Base-by-base conservation (phyloP, 2,329 filamentous ascomycete species). In the Fusarium denticulatum region DNA sequence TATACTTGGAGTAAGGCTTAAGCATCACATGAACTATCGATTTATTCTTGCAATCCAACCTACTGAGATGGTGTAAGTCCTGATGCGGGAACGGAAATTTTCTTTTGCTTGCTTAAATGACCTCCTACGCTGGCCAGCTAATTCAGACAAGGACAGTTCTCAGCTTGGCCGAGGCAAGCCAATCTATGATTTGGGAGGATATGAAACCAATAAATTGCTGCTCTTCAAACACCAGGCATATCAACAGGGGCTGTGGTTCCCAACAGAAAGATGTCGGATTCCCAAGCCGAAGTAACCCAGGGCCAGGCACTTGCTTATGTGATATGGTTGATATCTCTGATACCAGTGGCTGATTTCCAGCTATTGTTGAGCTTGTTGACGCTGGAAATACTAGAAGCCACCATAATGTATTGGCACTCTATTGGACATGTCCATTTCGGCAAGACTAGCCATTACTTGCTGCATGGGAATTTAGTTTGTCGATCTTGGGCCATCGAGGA, bases 101-200 rank as follows among this genome's bases (percentile, higher is more conserved):
- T 34, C 50, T 39, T 39, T 39, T 42, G 26, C 20, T 34, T 49
- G 47, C 36, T 60, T 37, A 18, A 34, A 50, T 37, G 24, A 40
- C 28, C 15, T 53, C 39, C 15, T 30, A 26, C 12, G n/a, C 22
- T 34, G 36, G 36, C 22, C 20, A 47, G 15, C 20, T 16, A 58
- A 28, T 32, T 18, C 30, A n/a, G 37, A 56, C 24, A n/a, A 36
- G 18, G 13, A 50, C 49, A 24, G 42, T 14, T 47, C n/a, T 53
- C 37, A 32, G 34, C 36, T 64, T 57, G 47, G 36, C 73, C 64
- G 73, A 74, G 64, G 47, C 67, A 74, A 72, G 26, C 50, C 58
- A 43, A 49, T 30, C 28, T 50, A 32, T 30, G 22, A 47, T 16
- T 22, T 42, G 39, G 30, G 36, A 36, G 34, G 22, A 62, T 36